A percentile compares a stretch with the other conserved stretches of the same genome.
phyloP scores from a whole-genome alignment of 1,284 basidiomycete species.

The Apiotrichum mycotoxinovorans region DNA sequence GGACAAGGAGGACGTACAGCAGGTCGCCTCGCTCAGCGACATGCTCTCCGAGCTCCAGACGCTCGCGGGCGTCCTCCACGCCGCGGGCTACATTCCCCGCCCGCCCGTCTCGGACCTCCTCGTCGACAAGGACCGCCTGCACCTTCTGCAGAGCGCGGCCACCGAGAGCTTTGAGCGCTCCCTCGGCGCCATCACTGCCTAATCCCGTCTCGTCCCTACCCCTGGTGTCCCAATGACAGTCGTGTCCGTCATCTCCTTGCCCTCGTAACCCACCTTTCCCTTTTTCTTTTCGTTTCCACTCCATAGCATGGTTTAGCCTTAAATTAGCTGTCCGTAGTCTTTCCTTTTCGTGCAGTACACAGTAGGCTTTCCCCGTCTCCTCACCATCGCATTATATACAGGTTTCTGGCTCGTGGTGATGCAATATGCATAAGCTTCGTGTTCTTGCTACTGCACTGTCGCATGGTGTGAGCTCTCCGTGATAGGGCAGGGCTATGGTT shows the following conservation, averaged over 20 bases:
- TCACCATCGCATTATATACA: background rate
- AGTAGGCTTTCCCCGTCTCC: background rate
- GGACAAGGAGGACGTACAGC: slow-evolving; percentile 32
- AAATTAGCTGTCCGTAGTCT: background rate
- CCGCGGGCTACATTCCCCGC: slow-evolving; percentile 32
- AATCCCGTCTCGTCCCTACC: background rate
- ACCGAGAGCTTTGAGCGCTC: slow-evolving; percentile 36
- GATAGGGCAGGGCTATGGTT: too few relatives aligned
- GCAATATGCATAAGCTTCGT: background rate
- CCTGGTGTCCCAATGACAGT: background rate
- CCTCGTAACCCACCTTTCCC: background rate
- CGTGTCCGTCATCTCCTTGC: background rate
- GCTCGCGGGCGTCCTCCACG: slow-evolving; percentile 28
- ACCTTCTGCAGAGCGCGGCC: slow-evolving; percentile 41
- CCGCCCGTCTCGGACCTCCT: slow-evolving; percentile 32
- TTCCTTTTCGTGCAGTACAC: too few relatives aligned
- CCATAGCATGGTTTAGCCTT: background rate
- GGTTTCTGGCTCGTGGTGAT: background rate
- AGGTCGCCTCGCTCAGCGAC: slow-evolving; percentile 37
- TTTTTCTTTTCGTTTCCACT: background rate
- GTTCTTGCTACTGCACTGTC: too few relatives aligned
- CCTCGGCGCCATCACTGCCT: slow-evolving; percentile 13
- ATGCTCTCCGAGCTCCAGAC: slow-evolving; percentile 41
- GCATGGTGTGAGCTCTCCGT: too few relatives aligned
- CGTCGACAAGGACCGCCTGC: slow-evolving; percentile 43